Percentiles rank a stretch among this genome's conserved stretches.
These are phyloP conservation scores for Cutaneotrichosporon sp. DNA, from an alignment of 1,284 basidiomycete genomes.

Conservation along the genomic window DNA sequence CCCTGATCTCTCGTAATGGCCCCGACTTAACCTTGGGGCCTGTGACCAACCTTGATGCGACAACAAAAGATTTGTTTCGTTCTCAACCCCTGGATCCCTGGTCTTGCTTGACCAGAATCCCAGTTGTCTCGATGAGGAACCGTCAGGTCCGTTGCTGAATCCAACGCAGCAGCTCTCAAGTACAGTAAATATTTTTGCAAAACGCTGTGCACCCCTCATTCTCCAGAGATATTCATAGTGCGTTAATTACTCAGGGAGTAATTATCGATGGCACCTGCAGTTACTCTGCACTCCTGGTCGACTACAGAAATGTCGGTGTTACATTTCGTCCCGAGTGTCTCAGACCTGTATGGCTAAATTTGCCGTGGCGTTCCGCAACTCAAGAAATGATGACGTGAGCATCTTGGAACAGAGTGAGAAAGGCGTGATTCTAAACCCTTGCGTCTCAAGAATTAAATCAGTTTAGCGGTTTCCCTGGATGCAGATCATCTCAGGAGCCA, in stretches of 20 bases:
- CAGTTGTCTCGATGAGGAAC: not conserved
- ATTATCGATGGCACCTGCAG: too few species aligned
- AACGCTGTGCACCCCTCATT: too few species aligned
- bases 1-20: not conserved
- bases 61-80: not conserved
- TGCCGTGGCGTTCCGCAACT: not conserved
- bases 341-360: not conserved
- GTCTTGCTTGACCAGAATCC: not conserved
- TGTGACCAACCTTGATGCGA: not conserved
- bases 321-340: too few species aligned
- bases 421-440: not conserved
- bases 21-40: not conserved
- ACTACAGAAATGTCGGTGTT: too few species aligned
- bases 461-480: not conserved
- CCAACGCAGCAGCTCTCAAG: not conserved
- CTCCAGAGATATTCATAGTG: too few species aligned
- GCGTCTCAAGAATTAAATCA: not conserved
- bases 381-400: not conserved
- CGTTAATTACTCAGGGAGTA: too few species aligned
- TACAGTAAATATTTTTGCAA: not conserved
- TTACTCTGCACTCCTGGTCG: too few species aligned
- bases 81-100: not conserved
- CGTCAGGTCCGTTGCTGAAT: not conserved
- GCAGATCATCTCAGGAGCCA: not conserved
- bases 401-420: not conserved